Conservation (phyloP, 768 basidiomycete species). For the Tulasnella calospora region DNA sequence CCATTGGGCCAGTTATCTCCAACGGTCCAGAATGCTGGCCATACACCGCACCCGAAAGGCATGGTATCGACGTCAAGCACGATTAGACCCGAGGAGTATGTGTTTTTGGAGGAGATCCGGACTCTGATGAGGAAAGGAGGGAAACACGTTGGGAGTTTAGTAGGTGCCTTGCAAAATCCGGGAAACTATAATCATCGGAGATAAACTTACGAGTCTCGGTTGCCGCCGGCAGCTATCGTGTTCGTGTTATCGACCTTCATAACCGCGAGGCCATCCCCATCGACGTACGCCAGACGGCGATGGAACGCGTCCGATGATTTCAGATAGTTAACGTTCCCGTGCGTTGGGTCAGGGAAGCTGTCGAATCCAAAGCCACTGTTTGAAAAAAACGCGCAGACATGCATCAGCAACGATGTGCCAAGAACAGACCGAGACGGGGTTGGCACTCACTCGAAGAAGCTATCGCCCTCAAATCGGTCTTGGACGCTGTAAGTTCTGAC, state of each 20-base stretch:
- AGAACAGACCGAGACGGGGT: not conserved
- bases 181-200: not conserved
- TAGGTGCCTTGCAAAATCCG: constrained; percentile 7
- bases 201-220: constrained; percentile 49
- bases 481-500: constrained; percentile 37
- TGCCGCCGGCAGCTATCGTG: constrained; percentile 45
- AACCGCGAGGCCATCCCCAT: constrained; percentile 52
- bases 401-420: not conserved
- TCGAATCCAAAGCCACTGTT: constrained; percentile 68
- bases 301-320: constrained; percentile 44
- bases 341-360: constrained; percentile 58
- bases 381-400: constrained; percentile 6
- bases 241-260: constrained; percentile 60
- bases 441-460: constrained; percentile 53
- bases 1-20: constrained; percentile 53
- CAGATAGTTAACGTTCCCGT: constrained; percentile 62
- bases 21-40: constrained; percentile 34
- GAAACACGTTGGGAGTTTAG: not conserved
- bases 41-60: constrained; percentile 61
- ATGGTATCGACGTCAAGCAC: constrained; percentile 66
- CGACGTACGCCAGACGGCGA: constrained; percentile 57
- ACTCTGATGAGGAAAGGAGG: constrained; percentile 43
- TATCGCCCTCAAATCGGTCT: constrained; percentile 47
- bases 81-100: constrained; percentile 63
- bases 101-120: constrained; percentile 61